Evolutionary conservation across 768 basidiomycete species (phyloP), one percentile per base, ranked within the genome.

Genomic region (Neoboletus brunneissimus): DNA sequence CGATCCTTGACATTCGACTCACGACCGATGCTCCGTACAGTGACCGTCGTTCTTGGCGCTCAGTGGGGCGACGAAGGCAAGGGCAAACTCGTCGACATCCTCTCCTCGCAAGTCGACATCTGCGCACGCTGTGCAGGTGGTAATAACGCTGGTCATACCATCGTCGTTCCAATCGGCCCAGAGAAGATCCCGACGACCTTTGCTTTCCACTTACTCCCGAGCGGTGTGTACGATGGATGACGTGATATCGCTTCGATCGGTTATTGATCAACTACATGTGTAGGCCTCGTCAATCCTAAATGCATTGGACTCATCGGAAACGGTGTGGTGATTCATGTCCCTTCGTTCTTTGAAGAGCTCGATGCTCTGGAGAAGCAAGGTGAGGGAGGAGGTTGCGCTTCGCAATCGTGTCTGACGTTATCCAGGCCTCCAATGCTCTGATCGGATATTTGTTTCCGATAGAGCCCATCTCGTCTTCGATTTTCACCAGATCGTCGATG

Each of bases 401-500:
- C 13, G 5, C n/a, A 29, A 29, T 13, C 18, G 18, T 2, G 18
- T 54, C 63, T 64, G 38, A 64, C 29, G 8, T 18, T 32, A 12
- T 51, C 37, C 52, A 97, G 95, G 96, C 20, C 83, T 99, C 41
- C 81, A 89, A 66, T 96, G 92, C 74, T 82, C 83, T 12, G 81
- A 82, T 55, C 87, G 97, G 34, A 75, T 99, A 20, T 89, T 97
- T 71, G 80, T 99, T 63, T 98, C 96, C 25, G 94, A 98, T 75
- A 88, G 97, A 60, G 93, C 97, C 4, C 93, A 96, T 60, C 86
- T 99, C 58, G 97, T 99, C 34, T 94, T 99, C 67, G 97, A 98
- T 71, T 98, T 99, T 73, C 97, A 99, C 75, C 97, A 99, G 77
- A 98, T 98, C 67, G 97, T 98, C 29, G 97, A 99, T 69, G 97